phyloP scores from a whole-genome alignment of 768 basidiomycete genomes.

The Polyporus arcularius region DNA sequence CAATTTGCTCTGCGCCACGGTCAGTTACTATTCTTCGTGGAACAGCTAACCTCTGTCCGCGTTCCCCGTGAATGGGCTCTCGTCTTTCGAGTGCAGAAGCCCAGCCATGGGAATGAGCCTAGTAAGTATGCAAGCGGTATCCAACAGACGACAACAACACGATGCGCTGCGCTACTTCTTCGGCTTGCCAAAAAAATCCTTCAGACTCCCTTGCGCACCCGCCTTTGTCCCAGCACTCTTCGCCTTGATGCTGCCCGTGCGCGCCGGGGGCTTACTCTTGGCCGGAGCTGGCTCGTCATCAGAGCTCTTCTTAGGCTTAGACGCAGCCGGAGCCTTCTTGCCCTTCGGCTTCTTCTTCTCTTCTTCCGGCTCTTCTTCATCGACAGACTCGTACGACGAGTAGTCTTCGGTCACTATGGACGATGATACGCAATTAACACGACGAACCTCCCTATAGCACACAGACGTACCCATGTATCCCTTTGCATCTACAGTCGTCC shows the following conservation, averaged over 20 bases:
- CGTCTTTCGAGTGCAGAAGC: too few relatives aligned
- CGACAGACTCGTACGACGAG: slow-evolving; percentile 78
- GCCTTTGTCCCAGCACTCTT: slow-evolving; percentile 13
- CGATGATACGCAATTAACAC: neutral
- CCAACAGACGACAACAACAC: neutral
- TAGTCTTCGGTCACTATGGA: slow-evolving; percentile 71
- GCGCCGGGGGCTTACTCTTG: slow-evolving; percentile 15
- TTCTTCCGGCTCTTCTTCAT: slow-evolving; percentile 50
- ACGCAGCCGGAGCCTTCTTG: slow-evolving; percentile 16
- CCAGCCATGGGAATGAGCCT: too few relatives aligned
- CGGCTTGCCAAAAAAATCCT: slow-evolving; percentile 29
- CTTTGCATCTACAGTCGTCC: slow-evolving; percentile 56
- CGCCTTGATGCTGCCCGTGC: slow-evolving; percentile 4
- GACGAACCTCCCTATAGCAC: neutral
- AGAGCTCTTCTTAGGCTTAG: slow-evolving; percentile 28
- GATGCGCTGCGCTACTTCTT: slow-evolving; percentile 9
- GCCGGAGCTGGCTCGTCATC: slow-evolving; percentile 9
- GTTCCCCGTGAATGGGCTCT: too few relatives aligned
- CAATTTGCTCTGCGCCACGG: too few relatives aligned
- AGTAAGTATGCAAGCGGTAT: neutral
- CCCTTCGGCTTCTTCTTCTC: slow-evolving; percentile 3
- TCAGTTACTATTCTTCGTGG: too few relatives aligned
- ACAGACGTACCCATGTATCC: slow-evolving; percentile 68
- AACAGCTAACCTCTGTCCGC: too few relatives aligned
- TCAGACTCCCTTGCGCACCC: slow-evolving; percentile 22